These are phyloP conservation scores for Diaporthe sp. DNA, from an alignment of 2,329 filamentous ascomycete genomes.

Conservation along the genomic window DNA sequence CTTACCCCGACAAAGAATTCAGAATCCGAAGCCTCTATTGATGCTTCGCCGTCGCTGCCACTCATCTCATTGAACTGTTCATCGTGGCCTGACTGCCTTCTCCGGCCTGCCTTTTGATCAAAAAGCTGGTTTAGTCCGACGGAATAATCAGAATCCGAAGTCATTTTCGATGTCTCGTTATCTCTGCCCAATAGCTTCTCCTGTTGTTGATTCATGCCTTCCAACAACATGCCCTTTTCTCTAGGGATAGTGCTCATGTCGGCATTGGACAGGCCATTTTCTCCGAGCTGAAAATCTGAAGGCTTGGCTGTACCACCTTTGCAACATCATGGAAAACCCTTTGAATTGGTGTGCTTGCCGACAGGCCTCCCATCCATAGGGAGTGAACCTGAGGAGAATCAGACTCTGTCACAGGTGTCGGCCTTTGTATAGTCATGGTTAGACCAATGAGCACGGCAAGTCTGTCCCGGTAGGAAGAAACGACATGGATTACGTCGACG, in stretches of 20 bases:
- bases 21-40: background rate
- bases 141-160: too few species aligned
- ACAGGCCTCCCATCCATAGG: background rate
- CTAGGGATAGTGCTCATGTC: background rate
- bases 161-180: background rate
- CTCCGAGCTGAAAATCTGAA: background rate
- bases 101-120: background rate
- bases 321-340: background rate
- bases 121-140: rapidly evolving
- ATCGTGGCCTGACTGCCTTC: background rate
- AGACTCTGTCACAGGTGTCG: background rate
- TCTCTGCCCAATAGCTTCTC: background rate
- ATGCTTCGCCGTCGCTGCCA: background rate
- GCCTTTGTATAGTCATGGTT: background rate
- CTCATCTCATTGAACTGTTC: too few species aligned
- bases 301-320: background rate
- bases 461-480: too few species aligned
- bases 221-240: background rate
- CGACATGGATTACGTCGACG: background rate
- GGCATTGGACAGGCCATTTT: background rate
- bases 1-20: background rate
- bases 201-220: background rate
- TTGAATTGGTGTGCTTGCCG: background rate
- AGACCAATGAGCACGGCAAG: background rate
- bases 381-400: background rate